Evolutionary conservation across 192 early-diverging fungal species (phyloP).

Genomic region (Phycomyces nitens): DNA sequence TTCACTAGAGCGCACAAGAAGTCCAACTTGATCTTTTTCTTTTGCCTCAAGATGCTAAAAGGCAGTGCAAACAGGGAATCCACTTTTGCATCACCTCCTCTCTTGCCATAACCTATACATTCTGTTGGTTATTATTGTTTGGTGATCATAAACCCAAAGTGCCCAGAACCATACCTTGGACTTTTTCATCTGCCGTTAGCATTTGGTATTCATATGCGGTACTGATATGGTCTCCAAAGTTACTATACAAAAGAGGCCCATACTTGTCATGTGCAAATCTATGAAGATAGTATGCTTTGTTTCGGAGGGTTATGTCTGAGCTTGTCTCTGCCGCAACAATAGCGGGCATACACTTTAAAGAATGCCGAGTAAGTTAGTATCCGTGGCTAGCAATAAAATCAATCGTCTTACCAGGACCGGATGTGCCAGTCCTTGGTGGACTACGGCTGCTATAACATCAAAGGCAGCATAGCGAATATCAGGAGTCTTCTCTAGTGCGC

Average conservation of each 20-base stretch:
- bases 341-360: conserved; percentile 76
- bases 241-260: conserved; percentile 83
- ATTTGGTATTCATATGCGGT: conserved; percentile 73
- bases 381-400: conserved; percentile 7
- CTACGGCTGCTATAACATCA: conserved; percentile 75
- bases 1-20: conserved; percentile 17
- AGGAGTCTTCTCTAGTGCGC: conserved; percentile 54
- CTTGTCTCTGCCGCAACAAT: conserved; percentile 83
- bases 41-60: conserved; percentile 17
- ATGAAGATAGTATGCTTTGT: conserved; percentile 71
- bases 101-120: conserved; percentile 10
- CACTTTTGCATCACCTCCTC: conserved; percentile 9
- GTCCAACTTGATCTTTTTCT: conserved; percentile 13
- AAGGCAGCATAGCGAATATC: conserved; percentile 70
- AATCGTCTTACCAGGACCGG: conserved; percentile 62
- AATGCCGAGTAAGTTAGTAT: neutral
- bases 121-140: conserved; percentile 1
- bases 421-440: conserved; percentile 90
- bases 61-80: conserved; percentile 9
- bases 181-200: conserved; percentile 33
- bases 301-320: conserved; percentile 56
- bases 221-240: conserved; percentile 72
- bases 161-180: conserved; percentile 35
- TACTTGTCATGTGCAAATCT: conserved; percentile 77
- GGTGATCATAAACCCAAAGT: neutral